Percentiles rank a stretch among this genome's conserved stretches.
These are phyloP conservation scores for Coemansia sp. DNA, from an alignment of 192 early-diverging fungal species.

Conservation along the genomic window DNA sequence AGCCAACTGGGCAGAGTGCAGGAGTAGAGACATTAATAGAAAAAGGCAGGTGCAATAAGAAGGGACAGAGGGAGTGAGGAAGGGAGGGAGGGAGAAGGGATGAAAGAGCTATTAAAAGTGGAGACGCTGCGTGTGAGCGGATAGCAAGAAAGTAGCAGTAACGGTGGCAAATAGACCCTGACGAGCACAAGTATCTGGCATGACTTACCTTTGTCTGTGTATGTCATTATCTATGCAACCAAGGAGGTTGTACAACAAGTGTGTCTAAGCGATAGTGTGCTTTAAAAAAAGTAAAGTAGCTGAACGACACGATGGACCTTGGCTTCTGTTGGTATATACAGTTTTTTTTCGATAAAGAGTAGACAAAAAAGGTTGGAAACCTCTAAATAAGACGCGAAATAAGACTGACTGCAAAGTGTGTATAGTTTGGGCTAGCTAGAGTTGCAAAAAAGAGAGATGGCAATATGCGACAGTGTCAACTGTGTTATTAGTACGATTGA, in stretches of 20 bases:
- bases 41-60: background rate
- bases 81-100: background rate
- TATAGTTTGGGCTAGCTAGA: background rate
- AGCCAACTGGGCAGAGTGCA: background rate
- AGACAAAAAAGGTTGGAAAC: background rate
- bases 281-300: background rate
- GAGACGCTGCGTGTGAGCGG: slow-evolving; percentile 10
- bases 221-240: slow-evolving; percentile 18
- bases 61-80: background rate
- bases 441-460: background rate
- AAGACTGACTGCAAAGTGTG: background rate
- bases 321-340: background rate
- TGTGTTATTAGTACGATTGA: background rate
- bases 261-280: background rate
- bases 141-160: background rate
- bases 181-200: background rate
- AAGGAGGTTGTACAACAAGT: background rate
- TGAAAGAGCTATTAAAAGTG: background rate
- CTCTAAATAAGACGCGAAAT: background rate
- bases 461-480: background rate
- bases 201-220: slow-evolving; percentile 43
- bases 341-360: background rate
- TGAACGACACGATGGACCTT: background rate
- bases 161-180: background rate
- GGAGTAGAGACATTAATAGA: background rate